Evolutionary conservation across 495 filamentous ascomycete species (phyloP), one percentile per base, ranked within the genome.

Genomic region (Penicillium riverlandense): DNA sequence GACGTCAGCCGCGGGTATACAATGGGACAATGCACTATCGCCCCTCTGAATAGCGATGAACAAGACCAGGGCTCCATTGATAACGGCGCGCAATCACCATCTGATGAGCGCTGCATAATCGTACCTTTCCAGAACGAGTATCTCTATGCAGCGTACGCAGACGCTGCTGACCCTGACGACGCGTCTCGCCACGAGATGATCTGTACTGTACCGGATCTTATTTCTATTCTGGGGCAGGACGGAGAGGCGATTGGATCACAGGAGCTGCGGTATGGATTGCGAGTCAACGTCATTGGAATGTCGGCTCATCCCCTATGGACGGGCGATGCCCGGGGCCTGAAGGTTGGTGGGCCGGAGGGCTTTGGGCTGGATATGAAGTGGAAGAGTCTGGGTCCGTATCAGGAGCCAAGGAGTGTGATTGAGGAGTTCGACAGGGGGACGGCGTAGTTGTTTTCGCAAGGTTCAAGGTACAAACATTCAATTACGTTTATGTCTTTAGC

Each of bases 91-190:
- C 22, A 22, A 22, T 22, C 22, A 0, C 3, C 22, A 22, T 4
- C 43, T 13, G 42, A 44, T 32, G 42, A 47, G 15, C 36, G 43
- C 14, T 49, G 39, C 44, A 53, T 82, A 38, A 75, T 76, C 38
- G 75, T 83, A 32, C 79, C 79, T 0, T 83, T 83, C 57, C 78
- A 82, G 59, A 82, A 82, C 50, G 80, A 84, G 47, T 81, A 77
- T 45, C 75, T 84, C 16, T 67, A 73, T 7, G 78, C 76, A 6
- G 69, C 60, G 8, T 57, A 66, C 37, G 53, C 43, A 1, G 47
- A 43, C 16, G 11, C 11, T 11, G 29, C 30, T 1, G 29, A 40
- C 2, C 46, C 55, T 4, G 45, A 48, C 11, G 48, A 54, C 29
- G 30, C 41, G 14, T 54, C 48, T 13, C 43, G 49, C 2, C 47